Base-by-base conservation (phyloP, 2,329 filamentous ascomycete species). In the Periconia sp. region DNA sequence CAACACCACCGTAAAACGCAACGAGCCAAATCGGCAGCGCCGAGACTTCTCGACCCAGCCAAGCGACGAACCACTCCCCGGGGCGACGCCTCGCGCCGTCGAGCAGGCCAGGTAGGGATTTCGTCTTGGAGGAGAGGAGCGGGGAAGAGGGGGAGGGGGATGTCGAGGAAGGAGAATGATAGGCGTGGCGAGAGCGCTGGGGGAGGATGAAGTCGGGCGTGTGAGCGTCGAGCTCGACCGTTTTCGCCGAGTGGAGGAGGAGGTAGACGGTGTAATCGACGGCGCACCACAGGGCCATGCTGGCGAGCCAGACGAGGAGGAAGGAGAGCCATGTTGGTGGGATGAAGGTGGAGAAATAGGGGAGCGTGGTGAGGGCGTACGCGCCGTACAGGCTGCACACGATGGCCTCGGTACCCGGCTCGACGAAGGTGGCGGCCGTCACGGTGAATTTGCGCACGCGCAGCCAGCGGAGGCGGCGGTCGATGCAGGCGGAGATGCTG, bases 391-490 rank as follows among this genome's bases (percentile, higher is more conserved):
- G 76, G 19, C 88, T 91, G 74, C 92, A 97, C 0, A 97, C 70
- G 33, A 99, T 82, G 27, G 88, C 89, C 73, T 99, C 94, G 0
- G 95, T 92, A 2, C 92, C 92, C 0, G 93, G 94, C 70, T 99
- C 94, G 2, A 97, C 90, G 1, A 97, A 78, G 0, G 95, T 97
- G 0, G 94, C 95, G 0, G 89, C 79, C 1, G 91, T 82, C 14
- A 99, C 94, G 0, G 93, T 97, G 78, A 91, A 97, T 73, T 99
- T 99, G 44, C 94, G 82, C 1, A 96, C 95, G 6, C 94, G 85
- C 20, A 97, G 79, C 94, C 94, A 99, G 48, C 94, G 84, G 3
- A 92, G 87, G 20, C 94, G 84, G 13, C 94, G 86, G 6, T 87
- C 89, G 44, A 90, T 82, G 69, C 96, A 97, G 27, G 90, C 87